phyloP scores from a whole-genome alignment of 2,329 filamentous ascomycete species.

The Penicillium sp. region DNA sequence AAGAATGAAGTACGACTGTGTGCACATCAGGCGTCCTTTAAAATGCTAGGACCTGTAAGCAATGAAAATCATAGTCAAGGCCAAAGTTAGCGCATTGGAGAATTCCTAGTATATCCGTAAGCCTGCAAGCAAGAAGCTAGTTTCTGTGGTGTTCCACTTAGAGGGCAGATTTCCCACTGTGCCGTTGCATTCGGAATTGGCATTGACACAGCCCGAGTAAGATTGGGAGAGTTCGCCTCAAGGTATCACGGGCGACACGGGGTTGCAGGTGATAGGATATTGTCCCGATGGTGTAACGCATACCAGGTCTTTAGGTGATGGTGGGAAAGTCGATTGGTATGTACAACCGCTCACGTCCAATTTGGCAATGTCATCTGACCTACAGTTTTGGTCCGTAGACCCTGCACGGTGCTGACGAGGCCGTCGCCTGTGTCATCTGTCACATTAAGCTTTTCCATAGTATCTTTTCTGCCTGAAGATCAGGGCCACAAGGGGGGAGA shows the following conservation, averaged over 20 bases:
- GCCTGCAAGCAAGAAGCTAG: no score
- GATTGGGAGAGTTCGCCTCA: not conserved
- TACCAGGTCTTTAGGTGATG: not conserved
- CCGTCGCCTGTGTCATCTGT: not conserved
- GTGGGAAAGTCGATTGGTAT: not conserved
- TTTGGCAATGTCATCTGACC: not conserved
- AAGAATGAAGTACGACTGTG: no score
- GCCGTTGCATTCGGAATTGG: constrained; percentile 1
- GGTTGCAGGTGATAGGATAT: not conserved
- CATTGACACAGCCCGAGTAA: not conserved
- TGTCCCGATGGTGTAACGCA: not conserved
- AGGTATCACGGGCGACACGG: not conserved
- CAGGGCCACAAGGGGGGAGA: not conserved
- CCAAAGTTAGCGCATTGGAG: no score
- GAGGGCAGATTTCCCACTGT: no score
- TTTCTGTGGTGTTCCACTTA: no score
- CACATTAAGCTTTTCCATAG: not conserved
- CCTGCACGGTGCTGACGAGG: not conserved
- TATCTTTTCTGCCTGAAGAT: not conserved
- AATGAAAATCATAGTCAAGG: no score
- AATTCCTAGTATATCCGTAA: no score
- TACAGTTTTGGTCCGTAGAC: not conserved
- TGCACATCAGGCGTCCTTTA: no score
- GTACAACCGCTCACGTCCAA: constrained; percentile 1
- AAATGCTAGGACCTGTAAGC: no score